Conservation (phyloP, 2,329 filamentous ascomycete species). For the Stachybotrys chlorohalonatus region DNA sequence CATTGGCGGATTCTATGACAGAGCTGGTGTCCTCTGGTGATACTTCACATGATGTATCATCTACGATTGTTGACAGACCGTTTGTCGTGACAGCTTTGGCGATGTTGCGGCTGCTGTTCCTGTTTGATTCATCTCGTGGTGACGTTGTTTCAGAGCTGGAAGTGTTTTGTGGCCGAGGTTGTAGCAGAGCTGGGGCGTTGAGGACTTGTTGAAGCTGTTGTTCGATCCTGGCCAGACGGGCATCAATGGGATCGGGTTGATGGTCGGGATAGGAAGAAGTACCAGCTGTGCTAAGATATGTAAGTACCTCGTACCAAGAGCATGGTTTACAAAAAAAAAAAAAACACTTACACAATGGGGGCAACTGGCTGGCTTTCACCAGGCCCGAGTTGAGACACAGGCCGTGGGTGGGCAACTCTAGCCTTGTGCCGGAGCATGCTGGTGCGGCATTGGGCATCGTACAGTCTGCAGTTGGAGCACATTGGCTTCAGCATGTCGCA, state of each 20-base stretch:
- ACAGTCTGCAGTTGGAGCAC: slow-evolving; percentile 34
- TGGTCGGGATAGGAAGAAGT: not conserved
- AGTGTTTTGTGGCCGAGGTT: not conserved
- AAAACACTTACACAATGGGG: not conserved
- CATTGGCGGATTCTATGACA: not conserved
- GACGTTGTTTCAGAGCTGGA: not conserved
- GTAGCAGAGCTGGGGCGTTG: slow-evolving; percentile 5
- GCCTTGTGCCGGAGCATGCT: slow-evolving; percentile 15
- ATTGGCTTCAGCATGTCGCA: slow-evolving; percentile 33
- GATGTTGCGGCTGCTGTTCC: not conserved
- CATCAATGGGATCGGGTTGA: slow-evolving; percentile 7
- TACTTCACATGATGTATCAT: too few relatives aligned
- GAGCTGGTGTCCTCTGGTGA: too few relatives aligned
- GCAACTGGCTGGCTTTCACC: not conserved
- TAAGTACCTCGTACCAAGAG: too few relatives aligned
- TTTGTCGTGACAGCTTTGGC: not conserved
- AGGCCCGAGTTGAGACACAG: not conserved
- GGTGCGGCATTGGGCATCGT: slow-evolving; percentile 27
- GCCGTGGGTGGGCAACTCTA: slow-evolving; percentile 4
- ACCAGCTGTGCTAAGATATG: not conserved
- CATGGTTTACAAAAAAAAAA: too few relatives aligned
- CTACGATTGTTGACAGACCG: too few relatives aligned
- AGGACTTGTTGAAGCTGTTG: slow-evolving; percentile 21
- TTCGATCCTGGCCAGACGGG: slow-evolving; percentile 20
- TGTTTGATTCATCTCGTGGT: not conserved